Percentiles rank a stretch among this genome's conserved stretches.
Conservation (phyloP, 2,329 filamentous ascomycete species). For the Cladophialophora psammophila region DNA sequence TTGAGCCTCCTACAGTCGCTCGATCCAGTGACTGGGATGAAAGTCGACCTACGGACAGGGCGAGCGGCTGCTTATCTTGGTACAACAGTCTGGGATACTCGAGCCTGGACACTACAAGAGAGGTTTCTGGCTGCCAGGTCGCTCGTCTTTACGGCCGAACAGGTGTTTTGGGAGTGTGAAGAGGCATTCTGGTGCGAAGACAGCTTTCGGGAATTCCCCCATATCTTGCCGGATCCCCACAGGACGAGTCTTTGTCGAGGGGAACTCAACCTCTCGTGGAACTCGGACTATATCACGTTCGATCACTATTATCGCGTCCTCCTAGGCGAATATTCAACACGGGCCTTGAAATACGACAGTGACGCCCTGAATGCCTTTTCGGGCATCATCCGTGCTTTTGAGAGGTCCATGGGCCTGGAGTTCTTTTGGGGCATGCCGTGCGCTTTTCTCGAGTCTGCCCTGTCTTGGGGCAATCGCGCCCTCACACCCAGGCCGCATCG, state of each 20-base stretch:
- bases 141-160: constrained; percentile 13
- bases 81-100: constrained; percentile 15
- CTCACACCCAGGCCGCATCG: neutral
- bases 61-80: constrained; percentile 14
- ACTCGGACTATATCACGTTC: neutral
- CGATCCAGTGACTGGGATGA: constrained; percentile 13
- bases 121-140: constrained; percentile 15
- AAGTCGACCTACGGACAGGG: constrained; percentile 8
- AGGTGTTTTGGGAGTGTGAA: constrained; percentile 23
- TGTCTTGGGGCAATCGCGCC: neutral
- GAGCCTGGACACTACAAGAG: constrained; percentile 24
- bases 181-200: constrained; percentile 7
- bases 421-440: neutral
- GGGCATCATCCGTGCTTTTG: constrained; percentile 1
- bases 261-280: constrained; percentile 1
- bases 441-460: constrained; percentile 1
- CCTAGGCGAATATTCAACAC: neutral
- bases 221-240: neutral
- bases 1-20: constrained; percentile 17
- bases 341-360: neutral
- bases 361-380: neutral
- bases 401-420: constrained; percentile 1
- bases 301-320: constrained; percentile 3
- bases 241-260: neutral
- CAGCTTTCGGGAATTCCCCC: neutral